These are phyloP conservation scores for Lignosus rhinocerotis DNA, from an alignment of 1,284 basidiomycete genomes.

Conservation along the genomic window DNA sequence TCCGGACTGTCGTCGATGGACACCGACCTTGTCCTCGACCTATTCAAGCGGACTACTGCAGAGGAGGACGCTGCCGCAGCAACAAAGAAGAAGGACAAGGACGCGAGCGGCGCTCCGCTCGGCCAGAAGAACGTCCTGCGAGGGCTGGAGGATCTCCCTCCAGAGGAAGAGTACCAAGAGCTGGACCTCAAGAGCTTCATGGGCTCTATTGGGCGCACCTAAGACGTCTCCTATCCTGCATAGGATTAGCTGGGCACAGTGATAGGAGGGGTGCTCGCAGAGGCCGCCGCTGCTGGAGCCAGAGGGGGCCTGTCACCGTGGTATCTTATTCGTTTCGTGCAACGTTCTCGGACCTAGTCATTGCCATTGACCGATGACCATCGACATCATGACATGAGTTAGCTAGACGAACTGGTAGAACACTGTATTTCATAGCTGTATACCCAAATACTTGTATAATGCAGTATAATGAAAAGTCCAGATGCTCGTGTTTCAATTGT, in stretches of 20 bases:
- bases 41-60: constrained; percentile 82
- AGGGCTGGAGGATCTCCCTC: constrained; percentile 85
- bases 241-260: neutral
- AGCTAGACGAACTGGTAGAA: constrained; percentile 21
- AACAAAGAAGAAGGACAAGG: constrained; percentile 58
- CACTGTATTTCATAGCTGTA: constrained; percentile 26
- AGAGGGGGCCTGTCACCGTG: neutral
- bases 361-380: neutral
- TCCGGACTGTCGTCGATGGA: constrained; percentile 93
- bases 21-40: constrained; percentile 93
- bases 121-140: constrained; percentile 81
- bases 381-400: constrained; percentile 9
- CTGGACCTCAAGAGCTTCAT: constrained; percentile 86
- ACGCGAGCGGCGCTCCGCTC: constrained; percentile 46
- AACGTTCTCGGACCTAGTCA: constrained; percentile 22
- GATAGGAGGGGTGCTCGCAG: neutral
- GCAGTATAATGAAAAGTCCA: constrained; percentile 16
- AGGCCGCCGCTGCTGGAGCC: neutral
- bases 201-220: constrained; percentile 56
- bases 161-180: constrained; percentile 88
- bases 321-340: constrained; percentile 25
- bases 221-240: neutral
- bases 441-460: constrained; percentile 25
- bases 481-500: neutral
- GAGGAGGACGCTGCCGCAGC: constrained; percentile 67